Percentiles rank a stretch among this genome's conserved stretches.
Evolutionary conservation across 768 basidiomycete genomes (phyloP).

Genomic region (Peribolospora baueri): DNA sequence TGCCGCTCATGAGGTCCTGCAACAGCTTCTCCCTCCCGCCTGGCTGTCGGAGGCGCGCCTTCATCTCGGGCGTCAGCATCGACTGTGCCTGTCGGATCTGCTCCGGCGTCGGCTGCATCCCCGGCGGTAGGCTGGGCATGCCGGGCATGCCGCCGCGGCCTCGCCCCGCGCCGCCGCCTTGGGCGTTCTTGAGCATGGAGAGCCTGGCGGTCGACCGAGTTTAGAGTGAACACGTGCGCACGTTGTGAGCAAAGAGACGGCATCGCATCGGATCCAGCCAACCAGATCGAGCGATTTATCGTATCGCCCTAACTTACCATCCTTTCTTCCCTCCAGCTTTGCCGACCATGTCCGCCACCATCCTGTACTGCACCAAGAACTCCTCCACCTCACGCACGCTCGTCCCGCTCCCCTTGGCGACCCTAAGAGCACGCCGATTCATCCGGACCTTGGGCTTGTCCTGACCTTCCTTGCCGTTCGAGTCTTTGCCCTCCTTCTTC

Average conservation of each 20-base stretch:
- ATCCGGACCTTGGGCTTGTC: constrained; percentile 24
- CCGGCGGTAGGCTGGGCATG: background rate
- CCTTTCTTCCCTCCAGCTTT: constrained; percentile 94
- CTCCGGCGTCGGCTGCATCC: constrained; percentile 44
- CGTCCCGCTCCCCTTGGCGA: constrained; percentile 82
- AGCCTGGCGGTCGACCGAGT: constrained; percentile 27
- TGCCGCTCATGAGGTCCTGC: constrained; percentile 57
- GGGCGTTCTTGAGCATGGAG: constrained; percentile 80
- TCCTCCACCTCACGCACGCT: constrained; percentile 96
- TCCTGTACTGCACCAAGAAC: constrained; percentile 77
- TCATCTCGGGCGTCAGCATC: constrained; percentile 73
- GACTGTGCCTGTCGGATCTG: constrained; percentile 49
- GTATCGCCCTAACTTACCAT: constrained; percentile 30
- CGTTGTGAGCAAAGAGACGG: background rate
- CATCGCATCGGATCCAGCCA: background rate
- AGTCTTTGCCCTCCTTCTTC: constrained; percentile 26
- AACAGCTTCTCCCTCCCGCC: constrained; percentile 29
- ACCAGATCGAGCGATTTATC: background rate
- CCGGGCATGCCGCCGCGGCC: constrained; percentile 10
- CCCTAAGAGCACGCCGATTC: constrained; percentile 69
- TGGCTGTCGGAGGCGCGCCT: constrained; percentile 6
- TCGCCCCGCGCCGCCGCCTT: constrained; percentile 57
- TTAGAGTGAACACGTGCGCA: background rate
- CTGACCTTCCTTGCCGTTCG: constrained; percentile 1
- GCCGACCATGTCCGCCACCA: constrained; percentile 99